Evolutionary conservation across 176 grass and related monocot species (phyloP), one percentile per base, ranked within the genome.

Genomic region (Panicum miliaceum): DNA sequence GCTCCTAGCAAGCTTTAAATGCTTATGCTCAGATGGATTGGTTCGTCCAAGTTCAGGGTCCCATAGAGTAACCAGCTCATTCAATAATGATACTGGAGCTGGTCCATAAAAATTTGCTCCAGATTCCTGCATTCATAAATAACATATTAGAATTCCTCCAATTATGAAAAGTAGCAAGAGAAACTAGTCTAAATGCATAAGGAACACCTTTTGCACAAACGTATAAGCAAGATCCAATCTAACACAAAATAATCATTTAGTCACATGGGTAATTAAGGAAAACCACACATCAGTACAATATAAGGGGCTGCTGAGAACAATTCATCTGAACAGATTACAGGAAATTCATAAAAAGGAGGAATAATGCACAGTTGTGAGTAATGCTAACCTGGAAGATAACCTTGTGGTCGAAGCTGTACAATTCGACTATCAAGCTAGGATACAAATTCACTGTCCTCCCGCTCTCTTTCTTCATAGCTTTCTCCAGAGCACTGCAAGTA

Each of bases 21-120:
- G 94, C 63, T 97, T 94, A 63, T 94, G 94, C 69, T 94, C 92
- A 71, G 90, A 97, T 64, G 92, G 90, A 85, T 94, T 97, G 70
- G 88, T 97, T 62, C 83, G 82, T 86, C 92, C 92, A 62, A 94
- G 84, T 86, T 94, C 90, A 77, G 94, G 90, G 75, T 94, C 94
- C 88, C 90, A 92, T 71, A 94, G 77, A 22, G 78, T 91, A 81
- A 97, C 92, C 80, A 97, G 88, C 41, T 94, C 88, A 81, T 97
- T 97, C 26, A 84, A 91, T 42, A 84, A 83, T 61, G 92, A 90
- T 34, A 91, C 78, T 74, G 94, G 84, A 48, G 84, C 46, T 3
- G 90, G 78, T 68, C 81, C 84, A 86, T 89, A 83, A 72, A 92
- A 94, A 77, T 92, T 97, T 19, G 86, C 84, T 84, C 92, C 88